Evolutionary conservation across 2,329 filamentous ascomycete genomes (phyloP), one percentile per base, ranked within the genome.

Genomic region (Fusarium protoensiforme): DNA sequence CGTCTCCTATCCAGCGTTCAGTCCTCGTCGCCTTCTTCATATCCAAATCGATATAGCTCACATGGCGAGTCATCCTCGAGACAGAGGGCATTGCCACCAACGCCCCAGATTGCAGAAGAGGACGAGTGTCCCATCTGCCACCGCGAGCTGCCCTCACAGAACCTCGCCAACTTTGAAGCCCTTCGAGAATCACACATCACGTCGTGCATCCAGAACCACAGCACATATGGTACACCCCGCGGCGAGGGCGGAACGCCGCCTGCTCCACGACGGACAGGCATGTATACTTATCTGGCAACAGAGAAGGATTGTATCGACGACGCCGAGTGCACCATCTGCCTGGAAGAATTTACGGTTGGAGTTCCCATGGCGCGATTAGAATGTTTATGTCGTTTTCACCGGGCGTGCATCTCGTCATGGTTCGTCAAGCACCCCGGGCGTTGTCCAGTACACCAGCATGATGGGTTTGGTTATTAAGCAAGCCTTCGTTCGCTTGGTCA

Each of bases 61-160:
- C 67, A 78, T 11, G 77, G 77, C 13, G 77, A 78, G 24, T 81
- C 84, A 5, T 83, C 83, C 2, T 81, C 82, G 5, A 77, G 80
- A 20, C 84, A 80, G 41, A 84, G 82, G 27, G 83, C 81, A 31
- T 77, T 82, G 39, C 84, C 83, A 1, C 84, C 83, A 5, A 85
- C 85, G 13, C 86, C 84, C 1, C 89, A 87, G 64, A 86, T 89
- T 76, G 85, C 87, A 7, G 93, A 95, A 79, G 93, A 95, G 78
- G 93, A 95, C 78, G 92, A 94, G 76, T 96, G 93, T 70, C 93
- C 93, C 1, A 88, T 95, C 51, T 96, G 93, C 76, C 92, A 93
- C 77, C 83, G 85, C 39, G 92, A 94, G 81, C 85, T 95, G 5
- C 92, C 93, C 1, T 87, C 89, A 2, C 84, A 85, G 20, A 80